Evolutionary conservation across 2,329 filamentous ascomycete species (phyloP), one percentile per base, ranked within the genome.

Genomic region (Cladophialophora yegresii): DNA sequence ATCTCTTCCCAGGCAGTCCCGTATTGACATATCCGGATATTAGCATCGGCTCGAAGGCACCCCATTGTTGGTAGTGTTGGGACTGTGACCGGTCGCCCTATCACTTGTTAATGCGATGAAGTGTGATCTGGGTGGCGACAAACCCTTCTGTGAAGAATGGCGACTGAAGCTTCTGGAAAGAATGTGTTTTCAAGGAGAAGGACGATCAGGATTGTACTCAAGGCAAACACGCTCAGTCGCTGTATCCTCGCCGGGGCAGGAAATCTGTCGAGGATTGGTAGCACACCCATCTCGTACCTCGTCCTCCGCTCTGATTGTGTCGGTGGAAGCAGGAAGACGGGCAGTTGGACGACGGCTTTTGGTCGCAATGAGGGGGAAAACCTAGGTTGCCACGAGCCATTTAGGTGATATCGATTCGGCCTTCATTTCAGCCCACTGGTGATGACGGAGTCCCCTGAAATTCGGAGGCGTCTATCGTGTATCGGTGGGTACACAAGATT

Each of bases 1-100:
- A 62, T 49, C 61, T 58, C 54, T 67, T 67, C 9, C 67, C 67
- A 13, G 67, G 65, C 40, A 67, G 47, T 50, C 67, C 67, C 12
- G 60, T 67, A 28, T 69, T 69, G 30, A 65, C 62, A 49, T 65
- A 69, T 5, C 67, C 67, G 3, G 67, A 54, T 13, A 69, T 62
- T 7, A 51, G 33, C 55, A 69, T 63, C 16, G 67, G 65, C 47
- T 67, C 60, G 60, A 69, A 69, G 9, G 62, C 56, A 20, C 67
- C 66, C 64, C 66, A 65, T 66, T 64, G 64, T 12, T 67, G 64
- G 43, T 68, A 68, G 55, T 65, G 65, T 45, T 66, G 63, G 8
- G 66, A 62, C 30, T 53, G 57, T 22, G 61, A 45, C n/a, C 54
- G 51, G 49, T 68, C 60, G 32, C 51, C 54, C 65, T 67, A 56